Base-by-base conservation (phyloP, 2,329 filamentous ascomycete species). In the Dactylellina cionopaga region DNA sequence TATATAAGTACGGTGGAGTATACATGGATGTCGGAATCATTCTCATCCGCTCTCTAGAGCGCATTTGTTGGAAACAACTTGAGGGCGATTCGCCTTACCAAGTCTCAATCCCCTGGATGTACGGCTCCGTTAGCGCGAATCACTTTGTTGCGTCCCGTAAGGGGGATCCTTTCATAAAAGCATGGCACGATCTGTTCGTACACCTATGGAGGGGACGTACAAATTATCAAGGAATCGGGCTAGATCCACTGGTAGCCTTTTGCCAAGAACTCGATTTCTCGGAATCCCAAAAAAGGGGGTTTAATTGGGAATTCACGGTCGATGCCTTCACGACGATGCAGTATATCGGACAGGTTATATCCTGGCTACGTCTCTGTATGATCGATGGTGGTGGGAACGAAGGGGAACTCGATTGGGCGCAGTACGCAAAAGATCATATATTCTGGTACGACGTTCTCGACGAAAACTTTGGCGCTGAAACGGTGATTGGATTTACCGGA, bases 21-120 rank as follows among this genome's bases (percentile, higher is more conserved):
- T 84, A 80, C 78, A 79, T 83, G 55, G 83, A 84, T 10, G 80
- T 80, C 0, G 81, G 81, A 0, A 81, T 80, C 3, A 80, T 83
- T 15, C 75, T 84, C 0, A 79, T 83, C 47, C 79, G 80, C 0
- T 76, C 80, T 31, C 70, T 84, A 0, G 82, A 84, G 10, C 77
- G 78, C 1, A 79, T 83, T 0, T 83, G 81, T 77, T 83, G 82
- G 82, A 76, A 80, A 5, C 69, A 77, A 5, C 78, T 84, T 44
- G 76, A 79, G 5, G 79, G 81, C n/a, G 58, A 71, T 0, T 79
- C 78, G 0, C 79, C 80, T 0, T 81, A 80, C 39, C 79, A 82
- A 65, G 75, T 81, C 24, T 76, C 77, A 9, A 78, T 75, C 0
- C 77, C 78, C 29, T 73, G 74, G 41, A 77, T 80, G 27, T 78